A percentile compares a stretch with the other conserved stretches of the same genome.
Conservation (phyloP, 1,139 yeast species). For the Saccharomyces hybrid region DNA sequence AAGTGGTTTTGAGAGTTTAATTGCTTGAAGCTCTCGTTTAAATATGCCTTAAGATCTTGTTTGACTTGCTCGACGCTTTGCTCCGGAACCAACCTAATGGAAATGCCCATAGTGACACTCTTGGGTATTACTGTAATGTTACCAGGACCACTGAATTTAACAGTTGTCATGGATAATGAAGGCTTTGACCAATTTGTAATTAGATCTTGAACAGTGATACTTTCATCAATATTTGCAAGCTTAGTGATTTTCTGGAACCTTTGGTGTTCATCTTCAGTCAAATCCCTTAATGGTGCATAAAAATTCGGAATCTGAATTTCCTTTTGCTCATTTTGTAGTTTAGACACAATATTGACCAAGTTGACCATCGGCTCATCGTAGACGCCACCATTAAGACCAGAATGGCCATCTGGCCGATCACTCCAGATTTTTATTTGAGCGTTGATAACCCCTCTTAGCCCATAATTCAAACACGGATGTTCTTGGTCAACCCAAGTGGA, state of each 20-base stretch:
- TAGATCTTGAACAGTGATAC: conserved; percentile 42
- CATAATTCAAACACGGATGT: conserved; percentile 88
- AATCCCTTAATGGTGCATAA: conserved; percentile 53
- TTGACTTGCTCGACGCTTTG: conserved; percentile 63
- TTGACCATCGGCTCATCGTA: conserved; percentile 86
- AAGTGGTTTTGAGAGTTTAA: conserved; percentile 56
- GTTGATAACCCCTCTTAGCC: conserved; percentile 83
- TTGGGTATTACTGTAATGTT: conserved; percentile 88
- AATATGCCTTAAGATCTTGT: conserved; percentile 39
- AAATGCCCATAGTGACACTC: conserved; percentile 63
- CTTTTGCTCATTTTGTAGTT: conserved; percentile 53
- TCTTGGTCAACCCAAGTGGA: conserved; percentile 90
- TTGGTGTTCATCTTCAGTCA: conserved; percentile 48
- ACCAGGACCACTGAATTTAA: conserved; percentile 83
- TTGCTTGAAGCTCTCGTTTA: conserved; percentile 40
- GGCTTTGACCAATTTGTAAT: conserved; percentile 90
- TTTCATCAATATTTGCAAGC: conserved; percentile 34
- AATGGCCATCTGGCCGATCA: conserved; percentile 80
- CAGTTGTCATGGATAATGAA: conserved; percentile 79
- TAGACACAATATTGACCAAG: conserved; percentile 60
- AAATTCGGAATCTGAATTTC: conserved; percentile 61
- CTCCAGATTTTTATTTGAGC: conserved; percentile 64
- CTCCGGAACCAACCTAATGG: conserved; percentile 83
- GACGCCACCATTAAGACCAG: conserved; percentile 95
- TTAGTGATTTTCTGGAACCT: conserved; percentile 56